phyloP scores from a whole-genome alignment of 805 yeast species.

The Martiniozyma abietophila region DNA sequence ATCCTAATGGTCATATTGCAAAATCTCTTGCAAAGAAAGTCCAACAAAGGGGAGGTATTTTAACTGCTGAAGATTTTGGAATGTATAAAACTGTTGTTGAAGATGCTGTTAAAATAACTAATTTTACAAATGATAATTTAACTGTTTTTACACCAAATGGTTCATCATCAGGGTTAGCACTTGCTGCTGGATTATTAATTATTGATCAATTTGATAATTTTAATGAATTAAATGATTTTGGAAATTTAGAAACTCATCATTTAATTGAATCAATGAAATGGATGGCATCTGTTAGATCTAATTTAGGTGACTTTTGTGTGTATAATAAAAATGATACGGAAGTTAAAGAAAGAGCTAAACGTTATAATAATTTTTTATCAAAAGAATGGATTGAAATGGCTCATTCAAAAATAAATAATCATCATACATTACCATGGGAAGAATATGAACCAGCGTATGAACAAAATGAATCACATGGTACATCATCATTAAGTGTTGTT shows the following conservation, averaged over 20 bases:
- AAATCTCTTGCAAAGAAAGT: conserved; percentile 42
- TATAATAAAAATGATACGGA: conserved; percentile 20
- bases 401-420: conserved; percentile 40
- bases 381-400: conserved; percentile 52
- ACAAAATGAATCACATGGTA: conserved; percentile 76
- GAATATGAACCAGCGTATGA: conserved; percentile 76
- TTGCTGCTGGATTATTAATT: conserved; percentile 64
- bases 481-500: conserved; percentile 76
- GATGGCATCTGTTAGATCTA: conserved; percentile 81
- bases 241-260: conserved; percentile 48
- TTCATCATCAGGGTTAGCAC: conserved; percentile 76
- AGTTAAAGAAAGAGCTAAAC: conserved; percentile 23
- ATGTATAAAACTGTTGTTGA: conserved; percentile 45
- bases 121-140: conserved; percentile 20
- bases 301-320: conserved; percentile 59
- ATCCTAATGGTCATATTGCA: conserved; percentile 71
- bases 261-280: conserved; percentile 86
- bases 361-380: conserved; percentile 37
- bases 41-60: conserved; percentile 54
- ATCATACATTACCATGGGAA: conserved; percentile 54
- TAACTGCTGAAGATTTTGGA: conserved; percentile 56
- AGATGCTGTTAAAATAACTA: conserved; percentile 33
- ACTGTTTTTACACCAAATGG: conserved; percentile 54
- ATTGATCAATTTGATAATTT: conserved; percentile 22
- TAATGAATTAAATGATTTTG: conserved; percentile 30